Evolutionary conservation across 2,329 filamentous ascomycete genomes (phyloP), one percentile per base, ranked within the genome.

Genomic region (Colletotrichum tofieldiae): DNA sequence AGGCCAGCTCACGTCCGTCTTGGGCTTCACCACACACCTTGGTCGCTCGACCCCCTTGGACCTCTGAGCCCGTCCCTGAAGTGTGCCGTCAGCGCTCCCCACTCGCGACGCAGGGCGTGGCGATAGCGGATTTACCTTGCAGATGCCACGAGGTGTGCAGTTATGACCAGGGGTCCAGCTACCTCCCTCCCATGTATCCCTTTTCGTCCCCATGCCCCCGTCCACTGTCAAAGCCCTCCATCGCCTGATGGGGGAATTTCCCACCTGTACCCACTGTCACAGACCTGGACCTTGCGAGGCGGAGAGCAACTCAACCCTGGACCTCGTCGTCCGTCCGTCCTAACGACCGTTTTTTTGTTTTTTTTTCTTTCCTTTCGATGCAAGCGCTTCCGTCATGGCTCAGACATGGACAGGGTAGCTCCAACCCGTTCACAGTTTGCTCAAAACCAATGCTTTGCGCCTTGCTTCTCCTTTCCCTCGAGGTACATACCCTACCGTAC

Each of bases 371-470:
- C 23, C 23, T 39, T 26, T 64, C 61, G 71, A 71, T 62, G 67
- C 73, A 72, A 73, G 73, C 71, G 65, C 73, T 74, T 73, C 73
- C 71, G 73, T 74, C 71, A 74, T 74, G 71, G 73, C 73, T 73
- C 73, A 73, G 73, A 74, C 73, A 73, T 67, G 64, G 71, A 59
- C 73, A 73, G 67, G 73, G 73, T 73, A 71, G 71, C 67, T 73
- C 61, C 56, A 66, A 56, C 71, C 62, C 66, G 56, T 73, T 66
- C 67, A 71, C 62, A 55, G 59, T 71, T 43, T 71, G 71, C 61
- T 71, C 67, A 73, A 71, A 66, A 71, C 66, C 71, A 65, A 71
- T 66, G 61, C 69, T 68, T 73, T 73, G 60, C 71, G 71, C 61
- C 65, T 66, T 65, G 61, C 67, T 66, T 65, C 54, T 56, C 62